Percentiles rank a stretch among this genome's conserved stretches.
Conservation (phyloP, 2,329 filamentous ascomycete species). For the Elsinoe australis region DNA sequence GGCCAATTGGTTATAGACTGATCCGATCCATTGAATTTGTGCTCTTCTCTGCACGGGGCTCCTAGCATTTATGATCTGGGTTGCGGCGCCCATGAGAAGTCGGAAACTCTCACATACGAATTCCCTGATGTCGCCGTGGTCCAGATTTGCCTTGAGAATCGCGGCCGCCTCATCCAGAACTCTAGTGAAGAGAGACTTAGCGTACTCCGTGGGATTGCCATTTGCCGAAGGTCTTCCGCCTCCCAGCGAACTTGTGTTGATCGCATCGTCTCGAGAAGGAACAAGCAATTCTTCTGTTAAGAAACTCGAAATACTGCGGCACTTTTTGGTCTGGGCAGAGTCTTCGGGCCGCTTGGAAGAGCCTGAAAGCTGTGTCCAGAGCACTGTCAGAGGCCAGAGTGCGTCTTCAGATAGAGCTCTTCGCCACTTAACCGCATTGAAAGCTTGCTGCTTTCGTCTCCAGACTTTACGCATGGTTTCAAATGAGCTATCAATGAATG, state of each 20-base stretch:
- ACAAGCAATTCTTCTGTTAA: background rate
- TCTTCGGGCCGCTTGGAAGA: too few relatives aligned
- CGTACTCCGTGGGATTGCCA: background rate
- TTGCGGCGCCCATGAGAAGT: background rate
- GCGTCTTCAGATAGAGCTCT: background rate
- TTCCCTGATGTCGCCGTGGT: background rate
- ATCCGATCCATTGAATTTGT: background rate
- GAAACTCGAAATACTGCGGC: background rate
- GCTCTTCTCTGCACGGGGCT: background rate
- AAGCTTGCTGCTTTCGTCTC: background rate
- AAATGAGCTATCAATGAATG: background rate
- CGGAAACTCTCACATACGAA: background rate
- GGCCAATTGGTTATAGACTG: background rate
- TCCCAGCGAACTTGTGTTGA: background rate
- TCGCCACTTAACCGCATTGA: background rate
- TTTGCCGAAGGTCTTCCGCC: background rate
- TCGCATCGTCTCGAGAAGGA: background rate
- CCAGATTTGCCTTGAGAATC: background rate
- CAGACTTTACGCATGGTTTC: background rate
- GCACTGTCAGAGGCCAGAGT: background rate
- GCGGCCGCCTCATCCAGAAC: background rate
- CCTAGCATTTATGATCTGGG: background rate
- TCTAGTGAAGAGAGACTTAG: background rate
- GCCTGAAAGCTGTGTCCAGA: background rate
- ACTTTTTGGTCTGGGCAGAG: too few relatives aligned